phyloP scores from a whole-genome alignment of 805 yeast genomes.

The Hanseniaspora valbyensis region DNA sequence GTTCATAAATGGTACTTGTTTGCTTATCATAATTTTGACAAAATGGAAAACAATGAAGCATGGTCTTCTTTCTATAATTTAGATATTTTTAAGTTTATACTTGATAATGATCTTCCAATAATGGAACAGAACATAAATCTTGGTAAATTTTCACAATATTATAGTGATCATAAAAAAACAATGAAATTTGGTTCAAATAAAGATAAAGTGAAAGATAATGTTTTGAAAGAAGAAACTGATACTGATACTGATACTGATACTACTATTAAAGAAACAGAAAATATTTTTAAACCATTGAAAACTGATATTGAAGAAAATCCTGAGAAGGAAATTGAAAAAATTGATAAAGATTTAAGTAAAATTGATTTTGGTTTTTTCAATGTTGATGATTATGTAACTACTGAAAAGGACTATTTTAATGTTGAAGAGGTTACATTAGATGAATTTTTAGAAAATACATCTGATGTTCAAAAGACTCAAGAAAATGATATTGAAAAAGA shows the following conservation, averaged over 20 bases:
- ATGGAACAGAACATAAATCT: background rate
- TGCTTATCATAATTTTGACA: background rate
- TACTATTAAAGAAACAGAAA: background rate
- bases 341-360: background rate
- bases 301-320: background rate
- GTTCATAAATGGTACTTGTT: conserved; percentile 7
- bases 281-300: too few relatives aligned
- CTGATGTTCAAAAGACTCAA: background rate
- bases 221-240: too few relatives aligned
- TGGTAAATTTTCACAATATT: background rate
- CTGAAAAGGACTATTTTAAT: background rate
- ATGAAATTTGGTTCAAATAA: background rate
- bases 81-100: conserved; percentile 2
- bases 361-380: background rate
- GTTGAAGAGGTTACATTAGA: background rate
- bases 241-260: too few relatives aligned
- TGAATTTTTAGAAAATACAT: background rate
- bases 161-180: background rate
- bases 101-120: conserved; percentile 8
- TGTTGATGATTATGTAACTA: background rate
- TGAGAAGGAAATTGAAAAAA: background rate
- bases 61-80: background rate
- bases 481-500: background rate
- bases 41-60: background rate
- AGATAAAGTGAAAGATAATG: background rate